Evolutionary conservation across 345 rosid genomes (phyloP), one percentile per base, ranked within the genome.

Genomic region (Rhizophora apiculata): DNA sequence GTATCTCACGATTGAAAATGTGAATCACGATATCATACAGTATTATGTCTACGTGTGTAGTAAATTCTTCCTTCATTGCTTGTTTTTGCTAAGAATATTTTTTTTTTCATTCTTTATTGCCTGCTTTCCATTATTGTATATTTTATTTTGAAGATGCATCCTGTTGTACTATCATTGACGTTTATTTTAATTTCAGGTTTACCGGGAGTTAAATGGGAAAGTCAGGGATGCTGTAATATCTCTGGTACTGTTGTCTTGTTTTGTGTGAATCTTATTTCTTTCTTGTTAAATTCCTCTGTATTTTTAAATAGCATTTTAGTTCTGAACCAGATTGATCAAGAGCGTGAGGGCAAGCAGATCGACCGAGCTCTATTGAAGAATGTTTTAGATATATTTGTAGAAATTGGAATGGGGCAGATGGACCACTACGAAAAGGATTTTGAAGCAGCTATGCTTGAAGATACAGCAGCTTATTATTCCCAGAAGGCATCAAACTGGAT

Each of bases 401-500:
- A 77, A 55, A 68, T 71, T 62, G 85, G 76, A 27, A 76, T 67
- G 75, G 72, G 61, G 39, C 74, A 72, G 32, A 69, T 71, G 75
- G 66, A 60, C 9, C 31, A 54, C 62, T 85, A 81, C 75, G 68
- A 60, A 29, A 55, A 68, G 5, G 76, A 81, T 54, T 85, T 85
- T 77, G 86, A 85, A 69, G 65, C n/a, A 39, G 64, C 64, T 27
- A 69, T 85, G 82, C 77, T 82, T 16, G 52, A 54, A 43, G 80
- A 79, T 56, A 75, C 83, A 20, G 76, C 70, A 30, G 67, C 66
- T 19, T 85, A 80, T 65, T 81, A 82, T 74, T 69, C 77, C n/a
- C 77, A 55, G 19, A 82, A 82, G 74, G 88, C 88, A 22, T 70
- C 75, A 36, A 76, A 65, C 56, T 85, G 88, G 85, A 82, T 82